Evolutionary conservation across 371 early-diverging fungal genomes (phyloP).

Genomic region (Haplosporangium sp.): DNA sequence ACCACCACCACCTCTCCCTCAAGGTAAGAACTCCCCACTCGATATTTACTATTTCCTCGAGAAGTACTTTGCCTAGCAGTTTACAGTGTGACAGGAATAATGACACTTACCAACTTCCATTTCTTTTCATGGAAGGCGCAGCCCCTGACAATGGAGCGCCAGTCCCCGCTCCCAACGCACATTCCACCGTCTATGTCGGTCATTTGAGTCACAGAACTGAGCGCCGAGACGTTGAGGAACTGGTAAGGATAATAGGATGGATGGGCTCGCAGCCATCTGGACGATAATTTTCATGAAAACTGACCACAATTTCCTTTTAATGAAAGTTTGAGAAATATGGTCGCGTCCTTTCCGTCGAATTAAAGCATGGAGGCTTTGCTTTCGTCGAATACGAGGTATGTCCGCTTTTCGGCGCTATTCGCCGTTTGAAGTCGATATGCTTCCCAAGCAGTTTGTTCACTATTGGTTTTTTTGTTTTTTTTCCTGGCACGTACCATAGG

Average conservation of each 20-base stretch:
- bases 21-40: conserved; percentile 20
- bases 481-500: conserved; percentile 19
- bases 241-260: conserved; percentile 33
- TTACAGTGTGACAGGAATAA: too few relatives aligned
- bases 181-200: conserved; percentile 56
- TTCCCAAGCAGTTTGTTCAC: not conserved
- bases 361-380: conserved; percentile 61
- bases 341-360: conserved; percentile 55
- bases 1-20: conserved; percentile 48
- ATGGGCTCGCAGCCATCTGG: not conserved
- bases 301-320: not conserved
- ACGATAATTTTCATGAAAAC: not conserved
- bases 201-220: conserved; percentile 57
- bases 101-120: not conserved
- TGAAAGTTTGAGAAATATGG: conserved; percentile 57
- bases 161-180: conserved; percentile 25
- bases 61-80: not conserved
- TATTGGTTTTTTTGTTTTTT: not conserved
- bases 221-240: conserved; percentile 57
- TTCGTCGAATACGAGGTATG: conserved; percentile 70
- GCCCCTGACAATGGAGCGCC: conserved; percentile 39
- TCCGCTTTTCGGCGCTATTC: not conserved
- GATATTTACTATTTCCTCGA: not conserved
- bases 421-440: not conserved
- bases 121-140: conserved; percentile 5